A percentile compares a stretch with the other conserved stretches of the same genome.
Conservation (phyloP, 768 basidiomycete genomes). For the Daedaleopsis sinensis region DNA sequence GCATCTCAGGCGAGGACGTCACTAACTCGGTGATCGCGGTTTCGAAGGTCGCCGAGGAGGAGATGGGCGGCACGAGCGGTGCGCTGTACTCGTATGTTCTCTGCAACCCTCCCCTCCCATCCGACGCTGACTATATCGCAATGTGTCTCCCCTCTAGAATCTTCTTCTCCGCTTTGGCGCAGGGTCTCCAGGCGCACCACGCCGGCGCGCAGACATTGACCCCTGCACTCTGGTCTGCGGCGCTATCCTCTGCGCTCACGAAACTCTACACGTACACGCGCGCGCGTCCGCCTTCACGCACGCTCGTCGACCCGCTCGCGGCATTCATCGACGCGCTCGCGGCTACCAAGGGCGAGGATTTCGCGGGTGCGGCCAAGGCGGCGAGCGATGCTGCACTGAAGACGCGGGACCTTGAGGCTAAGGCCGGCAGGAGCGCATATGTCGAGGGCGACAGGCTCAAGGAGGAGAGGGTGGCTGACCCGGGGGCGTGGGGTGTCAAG, state of each 20-base stretch:
- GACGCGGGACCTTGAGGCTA: constrained; percentile 78
- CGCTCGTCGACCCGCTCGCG: constrained; percentile 88
- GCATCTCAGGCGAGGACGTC: constrained; percentile 65
- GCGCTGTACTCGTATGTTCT: constrained; percentile 83
- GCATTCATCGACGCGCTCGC: constrained; percentile 66
- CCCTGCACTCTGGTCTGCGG: constrained; percentile 58
- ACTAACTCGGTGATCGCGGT: constrained; percentile 66
- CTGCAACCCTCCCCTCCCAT: background rate
- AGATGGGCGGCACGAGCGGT: constrained; percentile 92
- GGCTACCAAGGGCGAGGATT: constrained; percentile 35
- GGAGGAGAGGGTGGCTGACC: constrained; percentile 71
- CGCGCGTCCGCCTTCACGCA: constrained; percentile 87
- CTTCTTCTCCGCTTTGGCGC: constrained; percentile 87
- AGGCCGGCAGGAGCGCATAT: constrained; percentile 89
- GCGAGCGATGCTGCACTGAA: constrained; percentile 69
- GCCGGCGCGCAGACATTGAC: constrained; percentile 42
- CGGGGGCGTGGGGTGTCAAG: constrained; percentile 91
- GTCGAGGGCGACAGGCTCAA: constrained; percentile 70
- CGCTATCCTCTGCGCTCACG: constrained; percentile 57
- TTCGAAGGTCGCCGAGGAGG: constrained; percentile 75
- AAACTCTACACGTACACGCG: constrained; percentile 83
- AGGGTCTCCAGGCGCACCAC: constrained; percentile 56
- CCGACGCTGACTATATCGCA: background rate
- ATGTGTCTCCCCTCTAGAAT: constrained; percentile 51
- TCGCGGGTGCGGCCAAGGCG: constrained; percentile 57